Base-by-base conservation (phyloP, 306 rosid species). In the Canavalia gladiata region DNA sequence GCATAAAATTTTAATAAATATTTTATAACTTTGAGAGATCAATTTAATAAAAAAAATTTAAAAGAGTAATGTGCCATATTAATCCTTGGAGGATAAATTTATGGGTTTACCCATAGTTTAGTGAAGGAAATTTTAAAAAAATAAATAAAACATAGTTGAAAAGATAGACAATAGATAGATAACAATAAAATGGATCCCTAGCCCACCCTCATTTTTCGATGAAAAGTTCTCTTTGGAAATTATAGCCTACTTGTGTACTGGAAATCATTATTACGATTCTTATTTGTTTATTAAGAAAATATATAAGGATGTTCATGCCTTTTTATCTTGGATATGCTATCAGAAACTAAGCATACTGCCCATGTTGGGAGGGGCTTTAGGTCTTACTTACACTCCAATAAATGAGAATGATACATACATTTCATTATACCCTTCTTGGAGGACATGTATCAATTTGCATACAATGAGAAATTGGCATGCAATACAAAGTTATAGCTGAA, bases 291-390 rank as follows among this genome's bases (percentile, higher is more conserved):
- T 43, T 25, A 37, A 74, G 66, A 62, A 62, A 52, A 28, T 73
- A 59, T 56, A 56, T 57, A 39, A 39, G 29, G 66, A 18, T 54
- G 7, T 66, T 68, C 74, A 46, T 59, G 49, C 78, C 80, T 72
- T 66, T 31, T 34, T 72, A 33, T 46, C 56, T 4, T 84, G 57
- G 72, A 11, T 75, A 43, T 80, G 84, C 76, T 83, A 79, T 71
- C 94, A 95, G 99, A 95, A 95, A 83, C 80, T 95, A 80, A 95
- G 99, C 94, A 95, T 95, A 87, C 84, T 93, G 85, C 99, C 98
- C 75, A 90, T 97, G 87, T 86, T 97, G 0, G 99, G 99, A 49
- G 99, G 99, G 78, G 98, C 98, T 69, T 87, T 95, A 87, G 99
- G 99, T 49, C 92, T 95, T 84, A 88, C 99, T 81, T 95, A 95